A percentile compares a stretch with the other conserved stretches of the same genome.
phyloP scores from a whole-genome alignment of 805 yeast genomes.

The Clavispora asparagi region DNA sequence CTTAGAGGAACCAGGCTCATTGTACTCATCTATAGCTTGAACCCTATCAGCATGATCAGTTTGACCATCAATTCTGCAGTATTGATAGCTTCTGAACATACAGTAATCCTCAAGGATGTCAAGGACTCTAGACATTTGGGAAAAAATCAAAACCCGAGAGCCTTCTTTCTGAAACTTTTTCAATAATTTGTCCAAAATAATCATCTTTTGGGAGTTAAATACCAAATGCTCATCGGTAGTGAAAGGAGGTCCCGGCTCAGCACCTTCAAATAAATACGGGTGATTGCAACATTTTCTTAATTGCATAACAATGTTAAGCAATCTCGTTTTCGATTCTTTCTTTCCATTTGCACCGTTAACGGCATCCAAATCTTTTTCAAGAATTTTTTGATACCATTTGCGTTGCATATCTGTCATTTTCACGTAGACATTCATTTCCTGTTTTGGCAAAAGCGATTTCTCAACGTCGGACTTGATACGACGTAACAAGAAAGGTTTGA shows the following conservation, averaged over 20 bases:
- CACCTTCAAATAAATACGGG: slow-evolving; percentile 81
- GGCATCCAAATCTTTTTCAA: slow-evolving; percentile 79
- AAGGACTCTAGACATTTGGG: slow-evolving; percentile 79
- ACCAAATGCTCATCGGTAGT: slow-evolving; percentile 82
- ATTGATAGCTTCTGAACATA: slow-evolving; percentile 59
- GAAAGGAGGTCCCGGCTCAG: slow-evolving; percentile 86
- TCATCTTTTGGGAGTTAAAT: slow-evolving; percentile 65
- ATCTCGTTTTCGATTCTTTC: slow-evolving; percentile 69
- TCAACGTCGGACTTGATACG: slow-evolving; percentile 81
- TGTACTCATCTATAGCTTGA: slow-evolving; percentile 71
- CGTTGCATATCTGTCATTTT: slow-evolving; percentile 78
- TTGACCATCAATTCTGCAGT: slow-evolving; percentile 80
- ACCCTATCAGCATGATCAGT: slow-evolving; percentile 77
- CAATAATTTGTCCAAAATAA: slow-evolving; percentile 63
- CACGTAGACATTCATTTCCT: slow-evolving; percentile 67
- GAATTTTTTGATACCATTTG: slow-evolving; percentile 68
- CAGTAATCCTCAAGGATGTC: slow-evolving; percentile 81
- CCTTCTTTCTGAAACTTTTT: slow-evolving; percentile 62
- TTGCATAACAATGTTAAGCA: slow-evolving; percentile 79
- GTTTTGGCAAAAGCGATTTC: slow-evolving; percentile 67
- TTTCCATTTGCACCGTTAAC: slow-evolving; percentile 78
- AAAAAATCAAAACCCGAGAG: slow-evolving; percentile 70
- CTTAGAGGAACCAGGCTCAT: slow-evolving; percentile 66
- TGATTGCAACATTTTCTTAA: slow-evolving; percentile 81
- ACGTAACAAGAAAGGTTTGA: slow-evolving; percentile 70